phyloP scores from a whole-genome alignment of 129 eudicot genomes.

The carrot (Daucus carota) region DNA sequence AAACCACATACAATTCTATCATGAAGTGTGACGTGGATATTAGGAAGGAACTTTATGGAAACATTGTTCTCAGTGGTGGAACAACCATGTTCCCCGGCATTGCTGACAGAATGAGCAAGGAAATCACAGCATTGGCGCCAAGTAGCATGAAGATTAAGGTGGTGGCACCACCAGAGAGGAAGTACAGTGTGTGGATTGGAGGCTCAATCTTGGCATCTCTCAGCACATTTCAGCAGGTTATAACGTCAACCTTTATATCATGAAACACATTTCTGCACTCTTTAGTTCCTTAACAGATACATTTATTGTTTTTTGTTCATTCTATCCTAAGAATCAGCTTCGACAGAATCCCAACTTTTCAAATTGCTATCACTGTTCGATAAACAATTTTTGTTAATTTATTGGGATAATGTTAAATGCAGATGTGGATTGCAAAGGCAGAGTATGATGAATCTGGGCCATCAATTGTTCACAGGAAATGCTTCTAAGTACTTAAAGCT shows the following conservation, averaged over 20 bases:
- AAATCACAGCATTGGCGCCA: background rate
- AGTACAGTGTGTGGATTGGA: slow-evolving; percentile 10
- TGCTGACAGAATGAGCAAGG: slow-evolving; percentile 13
- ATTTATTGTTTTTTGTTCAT: background rate
- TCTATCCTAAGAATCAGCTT: background rate
- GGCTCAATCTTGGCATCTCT: slow-evolving; percentile 10
- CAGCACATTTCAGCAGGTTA: slow-evolving; percentile 12
- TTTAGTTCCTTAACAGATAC: background rate
- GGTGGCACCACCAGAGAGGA: slow-evolving; percentile 11
- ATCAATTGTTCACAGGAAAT: slow-evolving; percentile 12
- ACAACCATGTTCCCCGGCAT: slow-evolving; percentile 7
- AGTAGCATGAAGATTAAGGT: slow-evolving; percentile 12
- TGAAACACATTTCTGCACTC: background rate
- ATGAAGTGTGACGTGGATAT: slow-evolving; percentile 12
- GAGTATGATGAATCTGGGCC: slow-evolving; percentile 10
- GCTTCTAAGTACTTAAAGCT: slow-evolving; percentile 6
- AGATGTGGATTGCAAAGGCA: slow-evolving; percentile 12
- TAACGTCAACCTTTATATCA: background rate
- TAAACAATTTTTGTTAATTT: background rate
- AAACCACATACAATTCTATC: slow-evolving; percentile 11
- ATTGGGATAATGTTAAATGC: background rate
- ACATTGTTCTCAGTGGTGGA: slow-evolving; percentile 13
- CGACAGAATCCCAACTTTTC: background rate
- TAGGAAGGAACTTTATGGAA: slow-evolving; percentile 11
- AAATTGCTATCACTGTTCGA: background rate